Evolutionary conservation across 306 rosid species (phyloP).

Genomic region (Geum urbanum): DNA sequence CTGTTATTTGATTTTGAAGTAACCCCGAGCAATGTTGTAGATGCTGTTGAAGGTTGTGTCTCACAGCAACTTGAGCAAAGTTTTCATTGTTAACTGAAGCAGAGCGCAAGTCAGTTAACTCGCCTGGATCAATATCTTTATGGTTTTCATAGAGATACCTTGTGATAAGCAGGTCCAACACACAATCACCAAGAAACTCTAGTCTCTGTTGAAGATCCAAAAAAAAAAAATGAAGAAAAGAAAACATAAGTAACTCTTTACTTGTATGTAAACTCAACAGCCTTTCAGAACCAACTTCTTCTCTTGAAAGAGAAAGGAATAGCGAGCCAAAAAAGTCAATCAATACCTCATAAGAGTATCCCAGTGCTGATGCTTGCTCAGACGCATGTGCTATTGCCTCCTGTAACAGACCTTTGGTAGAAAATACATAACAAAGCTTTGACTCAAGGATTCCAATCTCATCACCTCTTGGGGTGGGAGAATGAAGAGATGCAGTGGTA

Average conservation of each 20-base stretch:
- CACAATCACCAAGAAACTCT: constrained; percentile 91
- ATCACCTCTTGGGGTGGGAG: constrained; percentile 45
- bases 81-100: constrained; percentile 86
- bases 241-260: constrained; percentile 13
- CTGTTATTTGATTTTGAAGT: constrained; percentile 63
- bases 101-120: constrained; percentile 86
- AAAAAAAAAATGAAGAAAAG: constrained; percentile 16
- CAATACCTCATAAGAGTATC: constrained; percentile 75
- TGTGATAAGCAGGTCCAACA: constrained; percentile 86
- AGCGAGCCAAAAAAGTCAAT: neutral
- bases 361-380: constrained; percentile 48
- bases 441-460: constrained; percentile 61
- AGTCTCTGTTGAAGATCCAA: constrained; percentile 65
- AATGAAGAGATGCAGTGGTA: constrained; percentile 50
- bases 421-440: constrained; percentile 65
- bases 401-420: constrained; percentile 70
- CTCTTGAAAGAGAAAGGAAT: neutral
- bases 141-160: constrained; percentile 66
- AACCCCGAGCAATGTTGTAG: constrained; percentile 67
- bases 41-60: constrained; percentile 61
- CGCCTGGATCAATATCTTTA: constrained; percentile 73
- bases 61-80: constrained; percentile 84
- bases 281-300: neutral
- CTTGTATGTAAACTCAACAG: neutral
- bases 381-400: constrained; percentile 84